Base-by-base conservation (phyloP, 106 monocot species). In the Dioscorea dumetorum region DNA sequence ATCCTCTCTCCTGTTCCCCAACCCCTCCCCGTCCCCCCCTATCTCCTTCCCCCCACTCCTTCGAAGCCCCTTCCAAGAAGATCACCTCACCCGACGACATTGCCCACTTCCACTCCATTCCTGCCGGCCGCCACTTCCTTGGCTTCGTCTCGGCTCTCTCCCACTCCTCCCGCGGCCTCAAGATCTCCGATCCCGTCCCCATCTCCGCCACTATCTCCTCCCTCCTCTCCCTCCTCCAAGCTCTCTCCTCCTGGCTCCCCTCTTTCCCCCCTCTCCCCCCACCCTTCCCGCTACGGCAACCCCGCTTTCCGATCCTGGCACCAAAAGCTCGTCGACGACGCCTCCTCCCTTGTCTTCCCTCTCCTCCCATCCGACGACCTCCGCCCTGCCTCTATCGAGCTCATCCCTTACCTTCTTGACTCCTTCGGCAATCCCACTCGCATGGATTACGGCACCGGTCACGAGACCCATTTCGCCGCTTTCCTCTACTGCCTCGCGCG, bases 381-480 rank as follows among this genome's bases (percentile, higher is more conserved):
- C 52, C 48, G 31, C 28, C 62, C 62, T 10, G 90, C 84, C 24
- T 57, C 71, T 8, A 58, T 70, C 33, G 97, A 99, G 80, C 70
- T 99, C 8, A 24, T 76, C 19, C 92, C 89, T 11, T 99, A 99
- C 72, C 77, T 99, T 19, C 80, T 90, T 22, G 99, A 99, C 35
- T 90, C 89, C 49, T 99, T 99, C 57, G 99, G 99, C 59, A 99
- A 99, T 71, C 48, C 87, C 19, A 68, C 60, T 35, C 73, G 99
- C 33, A 99, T 99, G 67, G 92, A 99, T 58, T 93, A 99, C 66
- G 99, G 99, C 22, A 99, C 99, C 7, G 92, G 99, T 32, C 92
- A 99, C 54, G 92, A 92, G 82, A 87, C 92, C 70, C 92, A 90
- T 70, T 92, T 99, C 65, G 80, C 81, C 8, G 92, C 89, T 57